Base-by-base conservation (phyloP, 305 asterid genomes). In the Fraxinus velutina region DNA sequence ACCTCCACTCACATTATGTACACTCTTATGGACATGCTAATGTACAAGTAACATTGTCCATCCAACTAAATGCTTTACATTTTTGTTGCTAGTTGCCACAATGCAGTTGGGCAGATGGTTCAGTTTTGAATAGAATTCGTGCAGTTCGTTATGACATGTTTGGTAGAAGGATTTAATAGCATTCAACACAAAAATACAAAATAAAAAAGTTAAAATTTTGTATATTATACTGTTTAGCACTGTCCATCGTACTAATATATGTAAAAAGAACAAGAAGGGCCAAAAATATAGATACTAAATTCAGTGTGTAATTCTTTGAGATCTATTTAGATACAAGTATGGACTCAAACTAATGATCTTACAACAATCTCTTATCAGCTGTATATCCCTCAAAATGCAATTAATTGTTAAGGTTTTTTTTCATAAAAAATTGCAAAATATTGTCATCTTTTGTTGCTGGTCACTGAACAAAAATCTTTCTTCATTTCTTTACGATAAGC, bases 281-380 rank as follows among this genome's bases (percentile, higher is more conserved):
- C 50, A 37, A 6, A 39, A 27, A n/a, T 39, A 21, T 21, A 15
- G 3, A 2, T 0, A 76, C 33, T 75, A 17, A 78, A 19, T 55
- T 55, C 75, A 75, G 17, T 81, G 13, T 80, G 24, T 76, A 57
- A 77, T 15, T 36, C 77, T 81, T 79, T 44, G 71, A 52, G 15
- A 68, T 80, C 79, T 82, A 19, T 78, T 24, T 84, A 82, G 85
- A 77, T 85, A 87, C 90, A 85, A 75, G 81, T 86, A 44, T 82
- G 64, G 73, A 81, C 79, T 82, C 81, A 66, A 74, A 76, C 83
- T 82, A 64, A 30, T 75, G 75, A 76, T 84, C 68, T 76, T 68
- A 74, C 74, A 77, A 4, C 73, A 84, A 57, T 74, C 76, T 77
- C 33, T 37, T 34, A 80, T 75, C 44, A 77, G 52, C 86, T 85